phyloP scores from a whole-genome alignment of 192 early-diverging fungal species.

The Rhizophagus prolifer region DNA sequence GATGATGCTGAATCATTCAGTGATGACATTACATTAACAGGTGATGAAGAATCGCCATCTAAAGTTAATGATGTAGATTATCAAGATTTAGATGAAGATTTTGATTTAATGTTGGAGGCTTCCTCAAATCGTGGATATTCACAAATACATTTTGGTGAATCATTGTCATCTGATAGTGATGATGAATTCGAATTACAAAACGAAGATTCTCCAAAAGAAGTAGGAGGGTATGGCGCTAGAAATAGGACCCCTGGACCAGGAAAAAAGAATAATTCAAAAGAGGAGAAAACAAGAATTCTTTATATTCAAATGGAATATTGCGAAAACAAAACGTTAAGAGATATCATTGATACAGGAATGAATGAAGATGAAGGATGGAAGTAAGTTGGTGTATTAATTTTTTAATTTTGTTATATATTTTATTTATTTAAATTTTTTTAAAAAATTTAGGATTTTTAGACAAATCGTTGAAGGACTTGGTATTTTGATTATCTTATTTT shows the following conservation, averaged over 20 bases:
- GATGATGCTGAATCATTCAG: conserved; percentile 34
- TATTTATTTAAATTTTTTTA: neutral
- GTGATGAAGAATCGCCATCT: conserved; percentile 24
- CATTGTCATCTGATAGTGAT: neutral
- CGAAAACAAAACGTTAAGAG: conserved; percentile 86
- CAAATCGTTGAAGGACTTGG: conserved; percentile 87
- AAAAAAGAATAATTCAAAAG: conserved; percentile 18
- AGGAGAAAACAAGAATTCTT: conserved; percentile 54
- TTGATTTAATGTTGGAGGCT: conserved; percentile 50
- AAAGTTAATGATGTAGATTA: conserved; percentile 28
- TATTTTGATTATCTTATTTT: neutral
- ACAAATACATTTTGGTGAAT: neutral
- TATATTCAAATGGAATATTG: conserved; percentile 99
- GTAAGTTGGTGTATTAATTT: neutral
- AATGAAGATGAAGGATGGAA: conserved; percentile 79
- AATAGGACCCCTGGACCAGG: neutral
- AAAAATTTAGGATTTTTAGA: conserved; percentile 59
- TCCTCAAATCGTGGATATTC: conserved; percentile 29
- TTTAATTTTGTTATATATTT: neutral
- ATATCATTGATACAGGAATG: conserved; percentile 77
- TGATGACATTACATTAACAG: conserved; percentile 26
- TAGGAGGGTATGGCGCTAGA: neutral
- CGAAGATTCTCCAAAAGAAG: neutral
- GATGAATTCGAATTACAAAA: conserved; percentile 9
- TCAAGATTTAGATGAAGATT: conserved; percentile 29